phyloP scores from a whole-genome alignment of 257 asterid species.

The Handroanthus guayacan region DNA sequence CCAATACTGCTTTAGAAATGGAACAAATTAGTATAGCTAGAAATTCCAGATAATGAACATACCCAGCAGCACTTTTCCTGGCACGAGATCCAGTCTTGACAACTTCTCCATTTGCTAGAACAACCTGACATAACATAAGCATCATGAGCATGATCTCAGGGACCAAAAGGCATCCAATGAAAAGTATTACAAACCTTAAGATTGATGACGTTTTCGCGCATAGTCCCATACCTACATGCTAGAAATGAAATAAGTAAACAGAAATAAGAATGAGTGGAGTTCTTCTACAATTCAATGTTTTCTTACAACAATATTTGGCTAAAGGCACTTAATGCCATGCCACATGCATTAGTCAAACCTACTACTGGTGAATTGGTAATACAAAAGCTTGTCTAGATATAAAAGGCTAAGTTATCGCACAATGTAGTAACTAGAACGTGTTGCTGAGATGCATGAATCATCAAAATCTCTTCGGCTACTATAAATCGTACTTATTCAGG shows the following conservation, averaged over 20 bases:
- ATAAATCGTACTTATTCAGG: constrained; percentile 12
- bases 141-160: constrained; percentile 32
- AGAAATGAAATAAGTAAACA: constrained; percentile 53
- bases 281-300: constrained; percentile 15
- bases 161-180: constrained; percentile 28
- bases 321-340: constrained; percentile 22
- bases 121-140: constrained; percentile 61
- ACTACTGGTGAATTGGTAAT: neutral
- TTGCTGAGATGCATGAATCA: neutral
- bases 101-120: constrained; percentile 88
- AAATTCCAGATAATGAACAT: constrained; percentile 37
- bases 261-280: constrained; percentile 31
- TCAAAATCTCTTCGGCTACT: constrained; percentile 16
- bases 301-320: neutral
- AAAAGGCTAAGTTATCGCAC: neutral
- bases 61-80: constrained; percentile 99
- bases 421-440: neutral
- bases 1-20: constrained; percentile 18
- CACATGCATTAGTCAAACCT: constrained; percentile 13
- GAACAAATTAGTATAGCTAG: constrained; percentile 19
- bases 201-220: constrained; percentile 97
- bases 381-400: constrained; percentile 13
- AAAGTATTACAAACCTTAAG: constrained; percentile 75
- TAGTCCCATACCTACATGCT: constrained; percentile 95
- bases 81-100: constrained; percentile 97